Evolutionary conservation across 1,284 basidiomycete genomes (phyloP), one percentile per base, ranked within the genome.

Genomic region (Volvariella surrecta): DNA sequence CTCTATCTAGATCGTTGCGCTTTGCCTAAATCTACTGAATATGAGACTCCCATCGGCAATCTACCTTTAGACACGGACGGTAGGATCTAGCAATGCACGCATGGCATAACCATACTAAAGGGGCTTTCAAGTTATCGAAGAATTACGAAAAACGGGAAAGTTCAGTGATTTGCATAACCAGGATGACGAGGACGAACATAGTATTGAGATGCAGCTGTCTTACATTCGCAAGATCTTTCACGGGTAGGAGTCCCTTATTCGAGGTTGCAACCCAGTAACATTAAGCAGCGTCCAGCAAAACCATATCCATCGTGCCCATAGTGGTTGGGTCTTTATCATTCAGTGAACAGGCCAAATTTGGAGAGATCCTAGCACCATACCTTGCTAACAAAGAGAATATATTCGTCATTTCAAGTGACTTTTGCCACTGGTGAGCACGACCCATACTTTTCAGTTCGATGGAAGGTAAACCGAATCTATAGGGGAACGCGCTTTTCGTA

Each of bases 121-220:
- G n/a, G n/a, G 24, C 17, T 28, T 3, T 54, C 6, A 42, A 46
- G 45, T 40, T 2, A 83, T 89, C 45, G 60, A 66, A 4, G 75
- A 89, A 52, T 71, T 99, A 11, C 67, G 70, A 37, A 61, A 60
- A 2, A 89, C 89, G 0, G 78, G 80, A 0, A 64, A 78, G 45
- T 99, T 99, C 55, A 68, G 70, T 28, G 66, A 72, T 17, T 86
- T 98, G 81, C 67, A 66, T 13, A 51, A 71, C 1, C 54, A 64
- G 1, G 80, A 79, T 1, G 96, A 99, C 57, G 90, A 95, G 60
- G 89, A 87, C 32, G 96, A 99, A 56, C 96, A 99, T 60, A 94
- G 89, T 56, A 82, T 99, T 42, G 96, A 99, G 66, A 95, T 99
- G 90, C 94, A 98, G 54, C 70, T 96, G 10, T 93, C 94, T 2